Evolutionary conservation across 768 basidiomycete species (phyloP).

Genomic region (Obba rivulosa): DNA sequence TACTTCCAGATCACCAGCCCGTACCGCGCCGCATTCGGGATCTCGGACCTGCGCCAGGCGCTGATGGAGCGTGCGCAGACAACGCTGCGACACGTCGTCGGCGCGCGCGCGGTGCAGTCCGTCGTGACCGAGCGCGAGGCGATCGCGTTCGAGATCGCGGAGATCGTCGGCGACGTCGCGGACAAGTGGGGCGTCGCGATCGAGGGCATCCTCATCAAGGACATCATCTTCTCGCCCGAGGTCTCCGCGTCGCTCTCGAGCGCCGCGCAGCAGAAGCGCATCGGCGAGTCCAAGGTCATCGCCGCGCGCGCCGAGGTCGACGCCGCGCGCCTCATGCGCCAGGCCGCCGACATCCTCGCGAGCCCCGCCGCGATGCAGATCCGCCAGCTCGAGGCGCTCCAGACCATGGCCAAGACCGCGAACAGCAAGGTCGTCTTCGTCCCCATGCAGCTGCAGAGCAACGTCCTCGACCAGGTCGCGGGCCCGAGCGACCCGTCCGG

Average conservation of each 20-base stretch:
- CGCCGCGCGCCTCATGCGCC: slow-evolving; percentile 90
- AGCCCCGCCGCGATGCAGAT: slow-evolving; percentile 98
- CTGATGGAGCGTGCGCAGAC: slow-evolving; percentile 87
- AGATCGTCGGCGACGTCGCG: slow-evolving; percentile 88
- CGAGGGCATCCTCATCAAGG: slow-evolving; percentile 93
- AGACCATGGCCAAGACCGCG: slow-evolving; percentile 90
- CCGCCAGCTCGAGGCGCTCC: slow-evolving; percentile 91
- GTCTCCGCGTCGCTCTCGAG: slow-evolving; percentile 88
- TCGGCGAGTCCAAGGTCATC: slow-evolving; percentile 96
- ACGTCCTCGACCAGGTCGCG: slow-evolving; percentile 49
- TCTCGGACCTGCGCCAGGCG: slow-evolving; percentile 82
- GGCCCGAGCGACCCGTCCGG: slow-evolving; percentile 20
- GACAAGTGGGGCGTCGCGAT: slow-evolving; percentile 98
- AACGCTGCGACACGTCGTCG: slow-evolving; percentile 95
- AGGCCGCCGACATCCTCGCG: slow-evolving; percentile 92
- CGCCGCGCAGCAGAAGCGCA: slow-evolving; percentile 94
- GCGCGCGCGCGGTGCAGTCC: slow-evolving; percentile 89
- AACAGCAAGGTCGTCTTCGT: slow-evolving; percentile 91
- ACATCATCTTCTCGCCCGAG: slow-evolving; percentile 89
- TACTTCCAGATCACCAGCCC: slow-evolving; percentile 89
- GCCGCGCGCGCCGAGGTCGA: slow-evolving; percentile 96
- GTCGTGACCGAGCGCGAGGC: slow-evolving; percentile 97
- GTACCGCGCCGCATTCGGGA: slow-evolving; percentile 92
- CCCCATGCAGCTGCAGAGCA: slow-evolving; percentile 84
- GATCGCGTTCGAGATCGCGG: slow-evolving; percentile 94